phyloP scores from a whole-genome alignment of 2,329 filamentous ascomycete species.

The Trichoderma oligosporum region DNA sequence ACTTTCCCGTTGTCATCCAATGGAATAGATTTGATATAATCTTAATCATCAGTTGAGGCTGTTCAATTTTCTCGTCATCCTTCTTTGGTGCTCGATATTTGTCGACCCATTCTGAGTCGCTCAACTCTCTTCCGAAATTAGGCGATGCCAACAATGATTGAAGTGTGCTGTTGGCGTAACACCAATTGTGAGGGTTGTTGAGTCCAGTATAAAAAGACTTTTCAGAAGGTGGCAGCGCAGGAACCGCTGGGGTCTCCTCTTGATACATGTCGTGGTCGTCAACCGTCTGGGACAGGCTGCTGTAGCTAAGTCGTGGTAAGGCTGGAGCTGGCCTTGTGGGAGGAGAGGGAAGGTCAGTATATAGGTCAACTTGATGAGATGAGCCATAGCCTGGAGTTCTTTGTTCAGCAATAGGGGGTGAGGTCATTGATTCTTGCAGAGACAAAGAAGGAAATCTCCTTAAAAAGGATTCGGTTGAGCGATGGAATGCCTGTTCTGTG shows the following conservation, averaged over 20 bases:
- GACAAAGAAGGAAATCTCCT: constrained; percentile 73
- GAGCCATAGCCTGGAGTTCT: constrained; percentile 29
- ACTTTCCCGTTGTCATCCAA: constrained; percentile 52
- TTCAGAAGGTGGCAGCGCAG: constrained; percentile 33
- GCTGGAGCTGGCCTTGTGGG: constrained; percentile 66
- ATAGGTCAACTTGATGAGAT: constrained; percentile 37
- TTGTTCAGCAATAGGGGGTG: constrained; percentile 31
- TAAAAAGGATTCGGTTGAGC: constrained; percentile 78
- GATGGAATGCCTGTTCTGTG: constrained; percentile 54
- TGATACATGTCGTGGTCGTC: constrained; percentile 36
- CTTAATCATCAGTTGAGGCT: constrained; percentile 57
- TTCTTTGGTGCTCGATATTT: constrained; percentile 66
- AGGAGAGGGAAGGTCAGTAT: constrained; percentile 51
- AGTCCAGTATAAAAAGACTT: constrained; percentile 57
- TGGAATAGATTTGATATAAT: constrained; percentile 57
- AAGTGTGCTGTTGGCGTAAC: constrained; percentile 88
- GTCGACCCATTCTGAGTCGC: constrained; percentile 57
- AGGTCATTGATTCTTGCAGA: constrained; percentile 55
- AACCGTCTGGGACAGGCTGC: constrained; percentile 56
- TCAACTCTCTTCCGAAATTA: constrained; percentile 61
- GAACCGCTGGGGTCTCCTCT: constrained; percentile 37
- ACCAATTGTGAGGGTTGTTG: constrained; percentile 75
- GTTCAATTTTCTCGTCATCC: constrained; percentile 49
- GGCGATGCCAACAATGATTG: constrained; percentile 76
- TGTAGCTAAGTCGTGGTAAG: constrained; percentile 70